Evolutionary conservation across 192 early-diverging fungal species (phyloP).

Genomic region (Chytriomyces confervae): DNA sequence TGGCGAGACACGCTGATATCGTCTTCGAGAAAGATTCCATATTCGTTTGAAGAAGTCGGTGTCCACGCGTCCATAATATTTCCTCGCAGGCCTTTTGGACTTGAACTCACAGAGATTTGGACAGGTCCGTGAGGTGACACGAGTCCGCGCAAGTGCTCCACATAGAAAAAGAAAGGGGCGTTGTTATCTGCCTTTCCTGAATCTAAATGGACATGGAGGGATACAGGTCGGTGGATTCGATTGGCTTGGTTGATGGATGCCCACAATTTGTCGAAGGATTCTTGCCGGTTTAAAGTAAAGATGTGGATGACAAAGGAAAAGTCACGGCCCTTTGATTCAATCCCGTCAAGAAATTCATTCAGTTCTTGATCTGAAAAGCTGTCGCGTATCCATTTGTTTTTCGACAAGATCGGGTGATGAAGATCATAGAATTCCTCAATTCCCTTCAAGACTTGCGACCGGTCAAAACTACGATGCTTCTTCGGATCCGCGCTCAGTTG

Average conservation of each 20-base stretch:
- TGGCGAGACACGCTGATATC: conserved; percentile 42
- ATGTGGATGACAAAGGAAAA: conserved; percentile 33
- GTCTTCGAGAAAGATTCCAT: conserved; percentile 45
- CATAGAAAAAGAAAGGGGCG: conserved; percentile 25
- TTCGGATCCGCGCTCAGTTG: neutral
- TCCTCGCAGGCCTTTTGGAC: conserved; percentile 21
- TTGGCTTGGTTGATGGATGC: conserved; percentile 35
- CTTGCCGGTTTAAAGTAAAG: conserved; percentile 35
- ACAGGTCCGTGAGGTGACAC: conserved; percentile 27
- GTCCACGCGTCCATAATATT: conserved; percentile 41
- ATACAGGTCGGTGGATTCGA: conserved; percentile 19
- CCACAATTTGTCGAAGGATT: conserved; percentile 34
- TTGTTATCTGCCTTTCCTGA: conserved; percentile 25
- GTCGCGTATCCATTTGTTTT: conserved; percentile 37
- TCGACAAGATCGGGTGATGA: conserved; percentile 24
- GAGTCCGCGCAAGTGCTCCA: conserved; percentile 26
- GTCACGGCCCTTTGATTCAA: neutral
- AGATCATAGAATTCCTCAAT: conserved; percentile 37
- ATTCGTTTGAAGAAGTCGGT: conserved; percentile 11
- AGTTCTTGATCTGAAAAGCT: conserved; percentile 28
- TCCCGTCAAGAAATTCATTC: neutral
- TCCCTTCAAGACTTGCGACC: conserved; percentile 29
- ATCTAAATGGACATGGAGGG: conserved; percentile 32
- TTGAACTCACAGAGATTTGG: conserved; percentile 24
- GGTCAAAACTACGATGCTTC: conserved; percentile 2